Conservation (phyloP, 148 eudicot species). For the Rhododendron ferrugineum region DNA sequence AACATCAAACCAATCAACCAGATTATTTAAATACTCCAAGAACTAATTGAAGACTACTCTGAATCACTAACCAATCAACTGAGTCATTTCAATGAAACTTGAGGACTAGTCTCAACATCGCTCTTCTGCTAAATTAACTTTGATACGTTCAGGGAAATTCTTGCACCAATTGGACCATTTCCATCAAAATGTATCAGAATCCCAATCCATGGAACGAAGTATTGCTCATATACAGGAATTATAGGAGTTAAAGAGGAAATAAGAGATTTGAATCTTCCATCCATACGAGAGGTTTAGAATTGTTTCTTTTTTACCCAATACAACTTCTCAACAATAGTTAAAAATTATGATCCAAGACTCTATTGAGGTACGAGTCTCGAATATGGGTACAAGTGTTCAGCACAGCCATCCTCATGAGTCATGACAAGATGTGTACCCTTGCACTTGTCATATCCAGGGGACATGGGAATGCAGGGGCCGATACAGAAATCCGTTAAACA, state of each 20-base stretch:
- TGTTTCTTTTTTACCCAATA: background rate
- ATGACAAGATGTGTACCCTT: background rate
- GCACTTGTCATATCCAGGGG: background rate
- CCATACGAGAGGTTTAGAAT: background rate
- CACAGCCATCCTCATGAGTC: background rate
- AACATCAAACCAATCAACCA: background rate
- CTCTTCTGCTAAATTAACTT: background rate
- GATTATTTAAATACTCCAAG: background rate
- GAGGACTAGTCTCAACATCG: background rate
- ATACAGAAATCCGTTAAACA: too few species aligned
- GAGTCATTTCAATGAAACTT: background rate
- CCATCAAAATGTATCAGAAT: background rate
- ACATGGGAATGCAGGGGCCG: background rate
- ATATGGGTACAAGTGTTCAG: background rate
- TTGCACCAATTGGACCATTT: background rate
- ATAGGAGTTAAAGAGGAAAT: background rate
- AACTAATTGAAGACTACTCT: background rate
- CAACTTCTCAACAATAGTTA: background rate
- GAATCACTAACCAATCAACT: background rate
- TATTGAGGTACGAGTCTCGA: background rate
- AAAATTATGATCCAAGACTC: background rate
- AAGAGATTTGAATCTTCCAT: background rate
- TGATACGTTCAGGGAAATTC: background rate
- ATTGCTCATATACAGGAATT: background rate
- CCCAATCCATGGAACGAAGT: background rate